Evolutionary conservation across 2,329 filamentous ascomycete species (phyloP), one percentile per base, ranked within the genome.

Genomic region (Alternaria tenuissima): DNA sequence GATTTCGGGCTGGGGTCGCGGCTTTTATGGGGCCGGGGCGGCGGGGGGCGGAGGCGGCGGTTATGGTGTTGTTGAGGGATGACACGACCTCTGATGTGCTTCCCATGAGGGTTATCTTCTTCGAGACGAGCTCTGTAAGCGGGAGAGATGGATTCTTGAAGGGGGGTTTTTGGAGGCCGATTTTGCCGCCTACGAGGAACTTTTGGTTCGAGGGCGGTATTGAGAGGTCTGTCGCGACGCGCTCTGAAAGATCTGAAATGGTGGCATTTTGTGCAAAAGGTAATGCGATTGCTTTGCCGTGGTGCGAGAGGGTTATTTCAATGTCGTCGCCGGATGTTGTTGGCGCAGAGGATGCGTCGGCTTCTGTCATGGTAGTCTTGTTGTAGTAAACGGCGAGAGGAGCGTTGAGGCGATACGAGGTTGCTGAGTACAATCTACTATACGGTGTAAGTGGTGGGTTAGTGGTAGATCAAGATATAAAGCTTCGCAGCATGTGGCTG

Each of bases 151-250:
- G 82, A 64, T 89, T 82, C 73, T 86, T 86, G 80, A 90, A 88
- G 1, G 89, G 89, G 0, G 84, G 81, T 65, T 88, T 90, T 26
- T 91, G 82, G 2, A 91, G 80, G 28, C 88, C 88, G 7, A 86
- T 80, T 72, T 90, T 91, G 42, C 89, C 84, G 14, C 87, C 83
- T 65, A 92, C 83, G 62, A 85, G 79, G 73, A 91, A 84, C 74
- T 92, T 92, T 72, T 92, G 89, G 76, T 91, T 88, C 9, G 81
- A 75, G 0, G 79, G 76, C 0, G 89, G 89, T 55, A 92, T 87
- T 51, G 82, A 84, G 54, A 91, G 83, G 3, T 78, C 75, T 43
- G 79, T 74, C 57, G 85, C 81, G 66, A 92, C 86, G 62, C 84
- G 81, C 51, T 82, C 75, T 44, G 88, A 88, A 38, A 92, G 85